Evolutionary conservation across 164 flowering plant species (phyloP).

Genomic region (Nymphaea colorata): DNA sequence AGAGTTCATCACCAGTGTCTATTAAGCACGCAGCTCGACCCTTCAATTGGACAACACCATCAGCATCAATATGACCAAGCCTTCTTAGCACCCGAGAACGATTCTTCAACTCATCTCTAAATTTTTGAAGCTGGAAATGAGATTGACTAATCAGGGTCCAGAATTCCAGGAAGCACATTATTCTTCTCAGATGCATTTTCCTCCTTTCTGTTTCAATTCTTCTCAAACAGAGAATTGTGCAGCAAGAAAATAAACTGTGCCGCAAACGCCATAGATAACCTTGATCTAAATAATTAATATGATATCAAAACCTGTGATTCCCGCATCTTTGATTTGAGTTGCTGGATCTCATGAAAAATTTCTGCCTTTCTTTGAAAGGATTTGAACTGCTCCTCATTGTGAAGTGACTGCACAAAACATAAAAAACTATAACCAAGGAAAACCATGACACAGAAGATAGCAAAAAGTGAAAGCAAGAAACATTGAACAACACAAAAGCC

Average conservation of each 20-base stretch:
- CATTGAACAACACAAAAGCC: background rate
- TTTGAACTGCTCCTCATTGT: slow-evolving; percentile 60
- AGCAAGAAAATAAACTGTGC: no score
- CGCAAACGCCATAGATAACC: no score
- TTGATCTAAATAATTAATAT: no score
- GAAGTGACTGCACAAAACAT: slow-evolving; percentile 36
- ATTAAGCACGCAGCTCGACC: slow-evolving; percentile 98
- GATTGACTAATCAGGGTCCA: no score
- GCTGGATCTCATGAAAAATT: slow-evolving; percentile 95
- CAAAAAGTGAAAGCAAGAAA: background rate
- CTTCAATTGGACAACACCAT: slow-evolving; percentile 90
- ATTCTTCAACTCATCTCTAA: slow-evolving; percentile 88
- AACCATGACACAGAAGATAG: background rate
- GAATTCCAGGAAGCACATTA: no score
- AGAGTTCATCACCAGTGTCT: slow-evolving; percentile 98
- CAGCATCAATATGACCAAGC: slow-evolving; percentile 96
- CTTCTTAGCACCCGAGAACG: slow-evolving; percentile 88
- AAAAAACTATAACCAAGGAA: background rate
- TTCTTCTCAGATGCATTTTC: no score
- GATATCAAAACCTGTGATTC: slow-evolving; percentile 71
- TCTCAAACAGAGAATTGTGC: no score
- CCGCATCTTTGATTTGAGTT: slow-evolving; percentile 83
- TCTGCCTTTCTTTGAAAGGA: slow-evolving; percentile 85
- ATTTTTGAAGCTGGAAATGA: slow-evolving; percentile 79
- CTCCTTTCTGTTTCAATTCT: no score